Base-by-base conservation (phyloP, 2,329 filamentous ascomycete species). In the Colletotrichum shisoi region DNA sequence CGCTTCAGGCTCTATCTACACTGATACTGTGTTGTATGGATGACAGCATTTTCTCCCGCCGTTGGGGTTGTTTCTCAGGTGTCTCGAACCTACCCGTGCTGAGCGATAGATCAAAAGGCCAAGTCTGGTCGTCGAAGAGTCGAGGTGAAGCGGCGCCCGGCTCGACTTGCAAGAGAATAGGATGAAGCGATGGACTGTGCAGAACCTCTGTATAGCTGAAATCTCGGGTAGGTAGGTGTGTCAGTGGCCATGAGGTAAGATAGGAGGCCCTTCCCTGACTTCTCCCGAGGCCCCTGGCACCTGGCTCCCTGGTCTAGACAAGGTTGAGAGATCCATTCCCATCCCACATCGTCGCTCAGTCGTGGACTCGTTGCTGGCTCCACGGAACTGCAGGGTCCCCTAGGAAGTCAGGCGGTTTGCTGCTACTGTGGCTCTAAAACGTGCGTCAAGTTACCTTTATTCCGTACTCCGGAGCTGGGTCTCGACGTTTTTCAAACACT, bases 401-500 rank as follows among this genome's bases (percentile, higher is more conserved):
- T 56, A 45, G 64, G 54, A 39, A 27, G 54, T 37, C 27, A 51
- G 54, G 17, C 42, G 53, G 42, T 44, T 54, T 62, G 60, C 61
- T 63, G 48, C 48, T 44, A 65, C 56, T 40, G 54, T 52, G 49
- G 61, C 61, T 52, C 42, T 68, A 68, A 60, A 67, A 65, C 61
- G 39, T 65, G 62, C 65, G 49, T 68, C 61, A 68, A 68, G 65
- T 56, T 37, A 45, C 37, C 65, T 60, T 56, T 65, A 59, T 64
- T 27, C 54, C 65, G 48, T 60, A 59, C 54, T 53, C 42, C 42
- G 54, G 54, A 37, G 56, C 62, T 59, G 54, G 56, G 48, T 68
- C 61, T 64, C 51, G 54, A 54, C 65, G 62, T 45, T 56, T 65
- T 46, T 52, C 54, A 68, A 68, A 68, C 65, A 68, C 61, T 60